Percentiles rank a stretch among this genome's conserved stretches.
These are phyloP conservation scores for Vicia faba DNA, from an alignment of 306 rosid genomes.

Conservation along the genomic window DNA sequence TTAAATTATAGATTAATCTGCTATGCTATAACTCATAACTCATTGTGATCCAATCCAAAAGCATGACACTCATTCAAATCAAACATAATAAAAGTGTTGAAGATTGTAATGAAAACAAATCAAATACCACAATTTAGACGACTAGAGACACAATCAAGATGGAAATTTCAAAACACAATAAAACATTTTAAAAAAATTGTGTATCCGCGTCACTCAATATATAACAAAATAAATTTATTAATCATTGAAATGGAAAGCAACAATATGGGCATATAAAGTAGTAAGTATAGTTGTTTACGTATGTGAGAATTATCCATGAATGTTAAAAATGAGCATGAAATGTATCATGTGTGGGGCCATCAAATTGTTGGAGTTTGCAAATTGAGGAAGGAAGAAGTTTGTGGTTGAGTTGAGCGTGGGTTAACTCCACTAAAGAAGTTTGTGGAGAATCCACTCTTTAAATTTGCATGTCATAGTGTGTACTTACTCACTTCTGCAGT, in stretches of 20 bases:
- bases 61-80: not conserved
- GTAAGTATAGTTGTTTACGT: not conserved
- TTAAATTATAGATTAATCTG: no score
- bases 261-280: not conserved
- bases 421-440: constrained; percentile 50
- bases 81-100: no score
- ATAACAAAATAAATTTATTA: not conserved
- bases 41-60: not conserved
- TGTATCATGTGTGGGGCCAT: constrained; percentile 36
- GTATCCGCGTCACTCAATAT: no score
- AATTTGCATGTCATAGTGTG: constrained; percentile 46
- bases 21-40: no score
- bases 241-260: not conserved
- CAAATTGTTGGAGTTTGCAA: constrained; percentile 32
- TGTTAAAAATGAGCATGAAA: constrained; percentile 23
- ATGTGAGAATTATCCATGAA: constrained; percentile 10
- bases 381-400: constrained; percentile 30
- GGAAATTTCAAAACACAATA: no score
- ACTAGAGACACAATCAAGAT: no score
- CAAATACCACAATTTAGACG: no score
- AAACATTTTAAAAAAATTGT: no score
- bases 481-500: constrained; percentile 42
- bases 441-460: constrained; percentile 57
- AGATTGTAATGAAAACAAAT: no score
- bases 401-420: constrained; percentile 56